These are phyloP conservation scores for Hyaloscypha hepaticicola DNA, from an alignment of 495 filamentous ascomycete species.

Conservation along the genomic window DNA sequence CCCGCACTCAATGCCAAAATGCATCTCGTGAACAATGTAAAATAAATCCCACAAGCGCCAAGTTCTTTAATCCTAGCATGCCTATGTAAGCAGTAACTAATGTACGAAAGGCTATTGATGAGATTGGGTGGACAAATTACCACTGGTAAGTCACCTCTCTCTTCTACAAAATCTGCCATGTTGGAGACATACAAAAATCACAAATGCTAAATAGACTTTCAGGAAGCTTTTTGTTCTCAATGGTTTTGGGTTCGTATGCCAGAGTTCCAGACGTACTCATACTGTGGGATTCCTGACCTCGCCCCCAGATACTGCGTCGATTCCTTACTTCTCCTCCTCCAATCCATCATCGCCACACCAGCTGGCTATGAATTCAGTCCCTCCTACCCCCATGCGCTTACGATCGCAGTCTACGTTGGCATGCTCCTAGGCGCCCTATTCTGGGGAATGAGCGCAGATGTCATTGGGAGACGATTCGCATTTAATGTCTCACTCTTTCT, in stretches of 20 bases:
- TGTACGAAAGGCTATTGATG: slow-evolving; percentile 59
- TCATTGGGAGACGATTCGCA: slow-evolving; percentile 68
- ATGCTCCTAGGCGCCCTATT: slow-evolving; percentile 72
- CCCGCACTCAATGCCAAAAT: slow-evolving; percentile 67
- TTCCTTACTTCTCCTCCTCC: slow-evolving; percentile 64
- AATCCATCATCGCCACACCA: slow-evolving; percentile 59
- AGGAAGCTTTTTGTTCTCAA: slow-evolving; percentile 57
- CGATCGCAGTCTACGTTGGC: slow-evolving; percentile 65
- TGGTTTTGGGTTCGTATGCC: slow-evolving; percentile 66
- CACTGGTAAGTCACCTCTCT: slow-evolving; percentile 47
- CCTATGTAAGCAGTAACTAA: slow-evolving; percentile 3
- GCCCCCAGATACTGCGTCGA: slow-evolving; percentile 62
- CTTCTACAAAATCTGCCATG: neutral
- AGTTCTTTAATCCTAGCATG: neutral
- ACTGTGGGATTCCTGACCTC: neutral
- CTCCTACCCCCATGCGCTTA: slow-evolving; percentile 54
- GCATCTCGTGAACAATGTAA: slow-evolving; percentile 67
- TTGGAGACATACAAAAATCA: too few relatives aligned
- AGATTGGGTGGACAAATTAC: slow-evolving; percentile 68
- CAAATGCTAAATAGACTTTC: neutral
- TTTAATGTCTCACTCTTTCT: slow-evolving; percentile 73
- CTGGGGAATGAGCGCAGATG: slow-evolving; percentile 76
- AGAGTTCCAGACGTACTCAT: neutral
- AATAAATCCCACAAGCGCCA: slow-evolving; percentile 26
- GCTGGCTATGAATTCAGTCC: slow-evolving; percentile 60